phyloP scores from a whole-genome alignment of 2,329 filamentous ascomycete species.

The Podosphaera xanthii region DNA sequence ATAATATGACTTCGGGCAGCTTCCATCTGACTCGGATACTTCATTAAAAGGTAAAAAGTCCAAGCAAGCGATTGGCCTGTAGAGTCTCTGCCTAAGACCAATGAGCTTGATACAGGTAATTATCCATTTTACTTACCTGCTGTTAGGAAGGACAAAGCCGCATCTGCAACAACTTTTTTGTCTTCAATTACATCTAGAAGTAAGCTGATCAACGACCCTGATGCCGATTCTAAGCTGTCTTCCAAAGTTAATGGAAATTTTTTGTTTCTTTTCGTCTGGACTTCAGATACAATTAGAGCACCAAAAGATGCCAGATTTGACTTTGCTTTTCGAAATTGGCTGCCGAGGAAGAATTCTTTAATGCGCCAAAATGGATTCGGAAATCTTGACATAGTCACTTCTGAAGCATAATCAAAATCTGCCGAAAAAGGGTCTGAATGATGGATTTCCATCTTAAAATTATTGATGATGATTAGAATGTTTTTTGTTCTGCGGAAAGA shows the following conservation, averaged over 20 bases:
- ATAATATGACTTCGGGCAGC: constrained; percentile 18
- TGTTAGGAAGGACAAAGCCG: constrained; percentile 42
- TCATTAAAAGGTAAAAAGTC: constrained; percentile 37
- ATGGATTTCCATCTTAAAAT: constrained; percentile 36
- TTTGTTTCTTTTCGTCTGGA: constrained; percentile 19
- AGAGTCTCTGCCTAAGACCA: constrained; percentile 29
- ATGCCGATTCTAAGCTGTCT: constrained; percentile 17
- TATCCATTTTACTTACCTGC: constrained; percentile 20
- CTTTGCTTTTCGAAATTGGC: constrained; percentile 26
- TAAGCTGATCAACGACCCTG: constrained; percentile 35
- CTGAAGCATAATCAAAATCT: constrained; percentile 39
- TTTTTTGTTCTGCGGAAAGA: neutral
- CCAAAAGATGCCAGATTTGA: constrained; percentile 30
- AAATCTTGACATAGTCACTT: constrained; percentile 34
- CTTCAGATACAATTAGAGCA: constrained; percentile 30
- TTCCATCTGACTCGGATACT: constrained; percentile 20
- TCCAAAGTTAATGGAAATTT: constrained; percentile 3
- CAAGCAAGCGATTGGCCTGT: constrained; percentile 42
- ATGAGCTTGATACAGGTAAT: constrained; percentile 1
- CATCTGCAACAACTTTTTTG: constrained; percentile 34
- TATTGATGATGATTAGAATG: constrained; percentile 1
- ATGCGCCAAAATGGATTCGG: constrained; percentile 41
- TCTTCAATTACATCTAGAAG: constrained; percentile 32
- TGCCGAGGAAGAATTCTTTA: constrained; percentile 30
- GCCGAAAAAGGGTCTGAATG: constrained; percentile 34